phyloP scores from a whole-genome alignment of 2,329 filamentous ascomycete genomes.

The Trichophyton mentagrophytes region DNA sequence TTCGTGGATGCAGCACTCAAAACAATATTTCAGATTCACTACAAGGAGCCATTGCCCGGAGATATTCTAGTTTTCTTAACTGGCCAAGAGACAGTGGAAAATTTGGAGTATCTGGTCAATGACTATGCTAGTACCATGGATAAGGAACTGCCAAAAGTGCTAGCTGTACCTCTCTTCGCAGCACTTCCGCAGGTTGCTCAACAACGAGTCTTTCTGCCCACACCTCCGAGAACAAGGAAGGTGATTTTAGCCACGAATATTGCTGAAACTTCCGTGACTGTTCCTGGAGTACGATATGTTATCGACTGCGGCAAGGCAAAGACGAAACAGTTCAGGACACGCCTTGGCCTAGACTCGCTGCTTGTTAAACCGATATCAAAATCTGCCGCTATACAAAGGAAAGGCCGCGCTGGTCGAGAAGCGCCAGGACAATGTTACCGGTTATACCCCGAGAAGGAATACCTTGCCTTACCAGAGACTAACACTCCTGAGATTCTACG shows the following conservation, averaged over 20 bases:
- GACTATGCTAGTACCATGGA: constrained; percentile 63
- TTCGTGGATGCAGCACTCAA: constrained; percentile 72
- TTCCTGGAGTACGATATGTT: constrained; percentile 82
- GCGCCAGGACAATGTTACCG: constrained; percentile 79
- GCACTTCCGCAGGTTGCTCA: constrained; percentile 79
- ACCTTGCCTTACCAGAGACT: constrained; percentile 54
- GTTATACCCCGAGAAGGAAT: constrained; percentile 72
- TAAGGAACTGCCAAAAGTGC: constrained; percentile 54
- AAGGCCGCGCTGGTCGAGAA: constrained; percentile 87
- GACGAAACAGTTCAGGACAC: constrained; percentile 75
- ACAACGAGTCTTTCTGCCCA: constrained; percentile 69
- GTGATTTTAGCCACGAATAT: constrained; percentile 92
- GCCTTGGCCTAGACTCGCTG: constrained; percentile 78
- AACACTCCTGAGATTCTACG: constrained; percentile 82
- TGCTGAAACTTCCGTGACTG: constrained; percentile 94
- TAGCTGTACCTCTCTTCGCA: constrained; percentile 72
- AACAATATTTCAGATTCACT: constrained; percentile 73
- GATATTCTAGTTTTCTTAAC: constrained; percentile 88
- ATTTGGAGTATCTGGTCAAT: constrained; percentile 64
- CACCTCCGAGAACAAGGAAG: constrained; percentile 64
- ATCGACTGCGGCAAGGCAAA: constrained; percentile 91
- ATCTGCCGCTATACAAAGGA: constrained; percentile 81
- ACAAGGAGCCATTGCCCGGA: constrained; percentile 78
- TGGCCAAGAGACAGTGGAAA: constrained; percentile 85
- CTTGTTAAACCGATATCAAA: constrained; percentile 83